Conservation (phyloP, 2,329 filamentous ascomycete genomes). For the Tolypocladium guangdongense region DNA sequence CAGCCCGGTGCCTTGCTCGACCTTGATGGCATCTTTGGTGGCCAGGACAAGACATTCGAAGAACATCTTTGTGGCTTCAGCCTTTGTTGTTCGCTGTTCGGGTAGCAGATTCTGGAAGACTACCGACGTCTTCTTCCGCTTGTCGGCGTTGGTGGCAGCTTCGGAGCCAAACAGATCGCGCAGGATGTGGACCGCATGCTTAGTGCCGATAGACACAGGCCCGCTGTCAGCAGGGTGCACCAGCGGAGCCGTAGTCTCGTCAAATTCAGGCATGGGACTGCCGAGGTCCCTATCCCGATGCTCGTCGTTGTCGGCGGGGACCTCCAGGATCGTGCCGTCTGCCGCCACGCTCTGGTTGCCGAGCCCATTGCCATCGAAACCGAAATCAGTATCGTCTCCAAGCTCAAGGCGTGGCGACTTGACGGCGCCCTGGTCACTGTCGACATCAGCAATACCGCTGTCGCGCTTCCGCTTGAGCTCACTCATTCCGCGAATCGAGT, state of each 20-base stretch:
- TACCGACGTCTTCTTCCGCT: slow-evolving; percentile 65
- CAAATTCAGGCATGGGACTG: slow-evolving; percentile 51
- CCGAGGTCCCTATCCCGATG: slow-evolving; percentile 31
- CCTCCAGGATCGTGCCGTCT: slow-evolving; percentile 54
- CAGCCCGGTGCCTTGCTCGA: slow-evolving; percentile 71
- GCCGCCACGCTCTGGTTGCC: slow-evolving; percentile 42
- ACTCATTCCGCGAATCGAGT: slow-evolving; percentile 62
- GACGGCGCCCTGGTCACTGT: slow-evolving; percentile 49
- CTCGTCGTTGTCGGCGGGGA: slow-evolving; percentile 49
- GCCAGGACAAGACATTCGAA: slow-evolving; percentile 93
- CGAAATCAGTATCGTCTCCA: slow-evolving; percentile 52
- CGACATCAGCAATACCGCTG: slow-evolving; percentile 72
- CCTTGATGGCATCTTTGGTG: slow-evolving; percentile 95
- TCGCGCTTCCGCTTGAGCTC: slow-evolving; percentile 93
- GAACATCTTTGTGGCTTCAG: slow-evolving; percentile 98
- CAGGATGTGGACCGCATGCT: slow-evolving; percentile 89
- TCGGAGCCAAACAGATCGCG: slow-evolving; percentile 76
- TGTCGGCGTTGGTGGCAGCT: slow-evolving; percentile 55
- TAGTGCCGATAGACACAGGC: slow-evolving; percentile 80
- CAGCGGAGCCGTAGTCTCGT: slow-evolving; percentile 65
- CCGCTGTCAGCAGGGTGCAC: slow-evolving; percentile 76
- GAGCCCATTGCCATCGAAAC: slow-evolving; percentile 35
- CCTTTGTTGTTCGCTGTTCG: slow-evolving; percentile 66
- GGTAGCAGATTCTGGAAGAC: slow-evolving; percentile 89
- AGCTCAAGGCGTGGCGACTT: slow-evolving; percentile 62